Evolutionary conservation across 805 yeast species (phyloP), one percentile per base, ranked within the genome.

Genomic region (Lipomyces oligophaga): DNA sequence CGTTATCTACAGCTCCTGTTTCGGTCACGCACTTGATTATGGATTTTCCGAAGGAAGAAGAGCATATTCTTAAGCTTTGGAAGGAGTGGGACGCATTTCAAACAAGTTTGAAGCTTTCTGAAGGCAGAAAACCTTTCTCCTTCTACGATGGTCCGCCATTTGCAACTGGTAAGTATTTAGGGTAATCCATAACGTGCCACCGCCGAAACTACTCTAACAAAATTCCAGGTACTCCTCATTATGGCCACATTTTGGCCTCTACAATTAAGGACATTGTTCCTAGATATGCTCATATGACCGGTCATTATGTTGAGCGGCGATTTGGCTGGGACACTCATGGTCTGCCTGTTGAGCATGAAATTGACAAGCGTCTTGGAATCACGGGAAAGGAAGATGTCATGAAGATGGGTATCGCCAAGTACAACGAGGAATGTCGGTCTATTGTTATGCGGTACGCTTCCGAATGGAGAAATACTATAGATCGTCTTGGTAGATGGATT

Each of bases 321-420:
- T 93, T 93, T 58, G 99, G 99, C 54, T 93, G 99, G 99, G 99
- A 93, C 70, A 93, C 99, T 46, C 99, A 93, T 67, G 99, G 99
- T 47, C 79, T 93, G 56, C 99, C 99, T 40, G 87, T 93, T 48
- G 99, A 93, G 73, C 96, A 93, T 67, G 96, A 90, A 69, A 93
- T 93, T 61, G 99, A 93, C 85, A 93, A 94, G 83, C 84, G 85
- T 64, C 77, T 93, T 59, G 95, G 94, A 31, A 87, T 93, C 69
- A 81, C 83, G 45, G 84, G 95, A 61, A 93, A 89, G 68, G 90
- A 85, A 43, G 99, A 93, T 64, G 99, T 93, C 48, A 79, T 87
- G 83, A 78, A 78, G 44, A 77, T 85, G 81, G 99, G 99, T 60
- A 83, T 93, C 60, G 96, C 78, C 67, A 85, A 86, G 65, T 93